Percentiles rank a stretch among this genome's conserved stretches.
These are phyloP conservation scores for Holtermannia corniformis DNA, from an alignment of 768 basidiomycete genomes.

Conservation along the genomic window DNA sequence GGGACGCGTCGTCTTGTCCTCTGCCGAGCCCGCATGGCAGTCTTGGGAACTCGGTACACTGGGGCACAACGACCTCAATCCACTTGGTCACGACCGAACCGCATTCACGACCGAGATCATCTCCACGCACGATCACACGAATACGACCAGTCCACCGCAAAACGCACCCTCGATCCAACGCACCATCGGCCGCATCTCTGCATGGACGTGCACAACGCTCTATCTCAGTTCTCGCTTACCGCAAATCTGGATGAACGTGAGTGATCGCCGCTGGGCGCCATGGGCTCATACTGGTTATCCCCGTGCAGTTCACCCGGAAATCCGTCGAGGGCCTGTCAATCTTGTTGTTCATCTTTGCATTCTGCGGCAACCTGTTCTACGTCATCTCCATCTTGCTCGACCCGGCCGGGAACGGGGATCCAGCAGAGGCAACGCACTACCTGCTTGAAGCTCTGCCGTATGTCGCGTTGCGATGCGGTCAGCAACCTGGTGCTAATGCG, in stretches of 20 bases:
- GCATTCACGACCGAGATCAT: not conserved
- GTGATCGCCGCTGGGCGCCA: slow-evolving; percentile 40
- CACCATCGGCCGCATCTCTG: slow-evolving; percentile 77
- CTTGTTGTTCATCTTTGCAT: slow-evolving; percentile 85
- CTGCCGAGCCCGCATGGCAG: no score
- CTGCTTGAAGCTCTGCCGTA: slow-evolving; percentile 77
- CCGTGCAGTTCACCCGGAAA: slow-evolving; percentile 64
- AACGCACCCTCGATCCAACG: slow-evolving; percentile 44
- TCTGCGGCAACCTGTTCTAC: slow-evolving; percentile 87
- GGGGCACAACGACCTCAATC: slow-evolving; percentile 43
- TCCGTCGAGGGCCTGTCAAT: slow-evolving; percentile 94
- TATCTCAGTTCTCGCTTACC: slow-evolving; percentile 91
- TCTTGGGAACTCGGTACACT: slow-evolving; percentile 18
- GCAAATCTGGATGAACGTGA: slow-evolving; percentile 97
- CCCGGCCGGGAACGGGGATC: slow-evolving; percentile 44
- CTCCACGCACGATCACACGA: no score
- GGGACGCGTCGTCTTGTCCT: slow-evolving; percentile 28
- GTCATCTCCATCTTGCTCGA: slow-evolving; percentile 80
- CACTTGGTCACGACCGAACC: not conserved
- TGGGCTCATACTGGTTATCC: slow-evolving; percentile 1
- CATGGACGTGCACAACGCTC: slow-evolving; percentile 86
- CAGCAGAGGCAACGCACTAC: slow-evolving; percentile 56
- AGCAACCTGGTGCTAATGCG: not conserved
- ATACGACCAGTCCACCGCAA: slow-evolving; percentile 6
- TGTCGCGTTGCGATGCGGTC: slow-evolving; percentile 37